Percentiles rank a stretch among this genome's conserved stretches.
Evolutionary conservation across 2,329 filamentous ascomycete genomes (phyloP).

Genomic region (Xylariales sp.): DNA sequence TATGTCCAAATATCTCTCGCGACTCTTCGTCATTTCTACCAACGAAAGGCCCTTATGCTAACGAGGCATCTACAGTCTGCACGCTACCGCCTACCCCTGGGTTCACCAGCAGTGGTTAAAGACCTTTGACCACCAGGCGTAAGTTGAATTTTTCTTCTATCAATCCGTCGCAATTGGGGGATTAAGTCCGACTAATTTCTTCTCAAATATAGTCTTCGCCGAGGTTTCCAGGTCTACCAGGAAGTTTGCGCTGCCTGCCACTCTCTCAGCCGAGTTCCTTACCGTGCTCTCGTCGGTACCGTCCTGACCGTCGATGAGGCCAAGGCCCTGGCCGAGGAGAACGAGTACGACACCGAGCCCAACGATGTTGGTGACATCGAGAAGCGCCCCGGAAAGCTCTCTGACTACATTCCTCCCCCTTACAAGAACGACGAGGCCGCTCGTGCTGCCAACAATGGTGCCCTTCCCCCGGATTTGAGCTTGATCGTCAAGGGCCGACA

Average conservation of each 20-base stretch:
- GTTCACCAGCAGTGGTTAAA: slow-evolving; percentile 88
- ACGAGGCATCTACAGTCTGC: slow-evolving; percentile 60
- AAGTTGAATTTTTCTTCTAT: slow-evolving; percentile 40
- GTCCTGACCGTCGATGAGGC: slow-evolving; percentile 96
- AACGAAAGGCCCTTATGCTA: not conserved
- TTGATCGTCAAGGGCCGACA: slow-evolving; percentile 97
- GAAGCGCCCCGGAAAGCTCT: slow-evolving; percentile 97
- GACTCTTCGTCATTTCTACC: not conserved
- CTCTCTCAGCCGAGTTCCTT: slow-evolving; percentile 90
- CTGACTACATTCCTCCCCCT: slow-evolving; percentile 89
- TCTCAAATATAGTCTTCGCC: slow-evolving; percentile 88
- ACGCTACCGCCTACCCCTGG: slow-evolving; percentile 91
- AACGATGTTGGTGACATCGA: slow-evolving; percentile 98
- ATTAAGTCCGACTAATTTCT: too few species aligned
- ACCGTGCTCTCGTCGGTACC: slow-evolving; percentile 84
- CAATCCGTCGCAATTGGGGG: too few species aligned
- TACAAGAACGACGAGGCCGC: slow-evolving; percentile 99
- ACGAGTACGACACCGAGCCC: slow-evolving; percentile 97
- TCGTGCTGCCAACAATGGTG: slow-evolving; percentile 96
- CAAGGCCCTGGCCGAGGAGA: slow-evolving; percentile 94
- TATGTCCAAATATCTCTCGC: not conserved
- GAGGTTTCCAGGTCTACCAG: slow-evolving; percentile 98
- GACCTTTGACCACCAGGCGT: slow-evolving; percentile 96
- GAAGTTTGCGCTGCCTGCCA: slow-evolving; percentile 98
- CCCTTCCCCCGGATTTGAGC: slow-evolving; percentile 93